Base-by-base conservation (phyloP, 345 rosid genomes). In the Crucihimalaya himalaica region DNA sequence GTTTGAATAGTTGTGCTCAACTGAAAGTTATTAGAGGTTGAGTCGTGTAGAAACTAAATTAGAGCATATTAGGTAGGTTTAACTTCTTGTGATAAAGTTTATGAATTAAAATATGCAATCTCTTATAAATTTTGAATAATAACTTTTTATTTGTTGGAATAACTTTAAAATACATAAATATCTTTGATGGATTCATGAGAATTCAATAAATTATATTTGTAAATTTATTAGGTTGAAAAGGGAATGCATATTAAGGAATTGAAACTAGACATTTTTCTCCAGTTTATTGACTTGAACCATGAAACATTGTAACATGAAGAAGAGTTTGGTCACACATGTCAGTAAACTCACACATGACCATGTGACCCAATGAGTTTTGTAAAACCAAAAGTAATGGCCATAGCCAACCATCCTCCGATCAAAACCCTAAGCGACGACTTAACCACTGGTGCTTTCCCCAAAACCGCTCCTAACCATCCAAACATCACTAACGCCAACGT, bases 331-430 rank as follows among this genome's bases (percentile, higher is more conserved):
- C 43, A 39, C 43, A 5, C 6, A 39, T 39, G n/a, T 13, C n/a
- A 13, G 16, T 40, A 40, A 40, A 40, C 45, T 13, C 6, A 40
- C 45, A 40, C 35, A 32, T 42, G 47, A 15, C 18, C 18, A 14
- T 16, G 50, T n/a, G 21, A 75, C 2, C 88, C 96, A 39, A 92
- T 83, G 63, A 88, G 63, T 76, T 82, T 92, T 60, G 97, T 89
- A 20, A 92, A 64, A 14, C 92, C 96, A 75, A 79, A 92, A 10
- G 97, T 92, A 25, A 89, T 46, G 4, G 86, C 94, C 96, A 92
- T 92, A 28, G 98, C 98, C 23, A 92, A 46, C 90, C 96, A 88
- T 5, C 98, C 98, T 2, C 98, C 98, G n/a, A 88, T 12, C 79
- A 91, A 77, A 66, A 92, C 96, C 85, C 97, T 83, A 37, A 19